Base-by-base conservation (phyloP, 345 rosid species). In the Syzygium aqueum region DNA sequence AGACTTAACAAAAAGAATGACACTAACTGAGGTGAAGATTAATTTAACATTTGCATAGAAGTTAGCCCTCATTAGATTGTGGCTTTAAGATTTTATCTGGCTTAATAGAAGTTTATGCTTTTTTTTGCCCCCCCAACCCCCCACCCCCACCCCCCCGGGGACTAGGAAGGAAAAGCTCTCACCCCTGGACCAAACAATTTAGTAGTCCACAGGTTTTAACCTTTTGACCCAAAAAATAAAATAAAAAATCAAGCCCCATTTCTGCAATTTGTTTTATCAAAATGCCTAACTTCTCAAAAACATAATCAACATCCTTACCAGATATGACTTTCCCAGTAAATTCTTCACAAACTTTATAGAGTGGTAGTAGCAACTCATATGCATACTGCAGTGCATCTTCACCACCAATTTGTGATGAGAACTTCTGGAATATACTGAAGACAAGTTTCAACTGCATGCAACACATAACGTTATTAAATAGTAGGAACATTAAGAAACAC, bases 331-430 rank as follows among this genome's bases (percentile, higher is more conserved):
- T 96, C 85, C 98, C 99, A 13, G 99, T 89, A 89, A 88, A 94
- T 87, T 97, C 98, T 94, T 97, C 98, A n/a, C 92, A 94, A 51
- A 97, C 95, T 95, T 97, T 97, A 92, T 94, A 97, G 86, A 95
- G 82, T 0, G 98, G 97, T 37, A 95, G 91, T 85, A 97, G 91
- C 90, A 97, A 94, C 85, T 91, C 90, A 84, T 17, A 88, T 77
- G 94, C 98, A 84, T 94, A 93, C 59, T 53, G 92, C 86, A 86
- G 88, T 30, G 93, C 93, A 33, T 91, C 96, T 85, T 87, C 91
- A 87, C 84, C 86, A 88, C 85, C 87, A 82, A 95, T 87, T 88
- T 90, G 90, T 4, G 89, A 90, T 67, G 94, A 63, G 80, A 95
- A 87, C 43, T 90, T 91, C 87, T 87, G 90, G 87, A 94, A 94